Percentiles rank a stretch among this genome's conserved stretches.
phyloP scores from a whole-genome alignment of 306 rosid genomes.

The Bauhinia variegata region DNA sequence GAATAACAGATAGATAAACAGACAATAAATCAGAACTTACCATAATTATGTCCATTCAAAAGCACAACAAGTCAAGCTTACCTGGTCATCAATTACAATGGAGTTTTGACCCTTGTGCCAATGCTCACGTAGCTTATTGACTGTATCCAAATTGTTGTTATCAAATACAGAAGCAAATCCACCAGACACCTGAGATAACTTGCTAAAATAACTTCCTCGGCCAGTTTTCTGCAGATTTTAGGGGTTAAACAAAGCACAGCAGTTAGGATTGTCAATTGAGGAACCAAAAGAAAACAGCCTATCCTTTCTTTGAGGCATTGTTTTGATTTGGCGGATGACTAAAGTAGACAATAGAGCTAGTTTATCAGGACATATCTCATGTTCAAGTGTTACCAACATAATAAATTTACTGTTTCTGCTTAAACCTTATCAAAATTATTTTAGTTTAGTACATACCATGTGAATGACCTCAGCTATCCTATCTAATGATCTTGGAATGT shows the following conservation, averaged over 20 bases:
- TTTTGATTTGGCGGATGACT: background rate
- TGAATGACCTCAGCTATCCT: constrained; percentile 1
- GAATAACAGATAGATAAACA: background rate
- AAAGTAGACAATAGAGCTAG: constrained; percentile 11
- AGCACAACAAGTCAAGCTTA: constrained; percentile 30
- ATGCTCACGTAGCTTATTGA: constrained; percentile 55
- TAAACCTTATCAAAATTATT: background rate
- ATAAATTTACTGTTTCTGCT: background rate
- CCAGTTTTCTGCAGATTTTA: constrained; percentile 50
- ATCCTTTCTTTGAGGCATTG: background rate
- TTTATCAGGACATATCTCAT: constrained; percentile 8
- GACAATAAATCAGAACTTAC: background rate
- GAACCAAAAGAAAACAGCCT: background rate
- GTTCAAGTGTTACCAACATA: constrained; percentile 5
- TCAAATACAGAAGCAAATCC: constrained; percentile 39
- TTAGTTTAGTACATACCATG: background rate
- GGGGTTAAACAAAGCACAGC: constrained; percentile 16
- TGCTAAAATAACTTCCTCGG: constrained; percentile 33
- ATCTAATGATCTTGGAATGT: background rate
- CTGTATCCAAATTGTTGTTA: constrained; percentile 42
- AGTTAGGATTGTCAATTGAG: constrained; percentile 7
- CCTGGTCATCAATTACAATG: constrained; percentile 63
- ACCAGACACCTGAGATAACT: constrained; percentile 43
- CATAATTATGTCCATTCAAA: background rate
- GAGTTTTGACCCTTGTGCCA: constrained; percentile 59